Base-by-base conservation (phyloP, 345 rosid species). In the Eucalyptus cloeziana region DNA sequence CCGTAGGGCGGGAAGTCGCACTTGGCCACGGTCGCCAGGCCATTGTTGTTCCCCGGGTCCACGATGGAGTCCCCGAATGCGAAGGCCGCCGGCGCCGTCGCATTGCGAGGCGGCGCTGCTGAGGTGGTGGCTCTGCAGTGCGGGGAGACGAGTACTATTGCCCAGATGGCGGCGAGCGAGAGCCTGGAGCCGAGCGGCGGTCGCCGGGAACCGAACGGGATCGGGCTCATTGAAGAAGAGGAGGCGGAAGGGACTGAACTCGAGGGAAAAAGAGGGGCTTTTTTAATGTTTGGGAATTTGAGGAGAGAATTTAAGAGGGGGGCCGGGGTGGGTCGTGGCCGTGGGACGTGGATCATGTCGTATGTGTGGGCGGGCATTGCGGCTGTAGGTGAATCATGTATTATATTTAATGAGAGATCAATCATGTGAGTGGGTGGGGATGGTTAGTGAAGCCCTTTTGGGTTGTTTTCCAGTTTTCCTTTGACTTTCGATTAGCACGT, bases 51-150 rank as follows among this genome's bases (percentile, higher is more conserved):
- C 43, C 97, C 96, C 13, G 97, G 54, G 92, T 94, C 97, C 25
- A 94, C 94, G 40, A 95, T 91, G 8, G 97, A 95, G 90, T 95
- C 97, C 86, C 97, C 97, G 87, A 95, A 90, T 69, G 94, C 95
- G 37, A 93, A 33, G n/a, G 90, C 52, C 8, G 95, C 96, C 88
- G 94, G 92, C 49, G 52, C 31, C 16, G 25, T 89, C 50, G 30
- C 89, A 5, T 76, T 85, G 33, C 45, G 12, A 5, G 90, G 89
- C 24, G 40, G 49, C 49, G 12, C 80, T 21, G 24, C 49, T 1
- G 71, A 19, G 47, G 88, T 3, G n/a, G 88, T 31, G 21, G 47
- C 58, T 15, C 37, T 2, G 27, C 17, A 43, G 85, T 5, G 25
- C 16, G 37, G 50, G 58, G 1, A 15, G 52, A 9, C 11, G 31